phyloP scores from a whole-genome alignment of 1,139 yeast species.

The Hanseniaspora sp. region DNA sequence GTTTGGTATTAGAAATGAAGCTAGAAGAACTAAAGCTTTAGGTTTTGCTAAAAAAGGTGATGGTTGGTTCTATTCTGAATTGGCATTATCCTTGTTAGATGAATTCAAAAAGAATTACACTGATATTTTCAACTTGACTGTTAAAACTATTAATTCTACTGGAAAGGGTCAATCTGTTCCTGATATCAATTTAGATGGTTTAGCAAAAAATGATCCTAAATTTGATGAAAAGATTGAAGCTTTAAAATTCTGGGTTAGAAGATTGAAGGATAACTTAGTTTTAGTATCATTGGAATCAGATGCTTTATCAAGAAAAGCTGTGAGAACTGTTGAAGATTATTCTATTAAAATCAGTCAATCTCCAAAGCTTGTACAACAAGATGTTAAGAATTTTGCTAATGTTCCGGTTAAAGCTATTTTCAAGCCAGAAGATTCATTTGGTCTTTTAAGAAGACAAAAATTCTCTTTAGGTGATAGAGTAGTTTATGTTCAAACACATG shows the following conservation, averaged over 20 bases:
- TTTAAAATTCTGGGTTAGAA: slow-evolving; percentile 49
- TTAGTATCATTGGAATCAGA: slow-evolving; percentile 71
- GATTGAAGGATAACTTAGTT: slow-evolving; percentile 44
- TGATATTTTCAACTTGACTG: slow-evolving; percentile 36
- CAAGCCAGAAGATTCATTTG: slow-evolving; percentile 63
- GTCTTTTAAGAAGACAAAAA: slow-evolving; percentile 60
- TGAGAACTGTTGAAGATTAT: slow-evolving; percentile 53
- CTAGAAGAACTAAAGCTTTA: slow-evolving; percentile 66
- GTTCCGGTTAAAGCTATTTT: slow-evolving; percentile 80
- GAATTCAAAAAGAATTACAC: slow-evolving; percentile 57
- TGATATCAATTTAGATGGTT: neutral
- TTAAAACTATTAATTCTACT: slow-evolving; percentile 22
- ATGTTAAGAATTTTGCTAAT: slow-evolving; percentile 54
- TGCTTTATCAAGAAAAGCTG: slow-evolving; percentile 57
- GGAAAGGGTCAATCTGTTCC: neutral
- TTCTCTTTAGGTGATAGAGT: slow-evolving; percentile 86
- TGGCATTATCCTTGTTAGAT: slow-evolving; percentile 56
- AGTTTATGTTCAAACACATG: slow-evolving; percentile 72
- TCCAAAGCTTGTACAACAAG: slow-evolving; percentile 26
- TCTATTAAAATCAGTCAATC: slow-evolving; percentile 26
- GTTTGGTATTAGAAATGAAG: slow-evolving; percentile 72
- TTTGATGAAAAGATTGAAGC: slow-evolving; percentile 37
- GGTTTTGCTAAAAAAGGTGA: slow-evolving; percentile 70
- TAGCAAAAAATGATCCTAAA: slow-evolving; percentile 20
- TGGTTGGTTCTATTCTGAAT: slow-evolving; percentile 75